Evolutionary conservation across 139 green algal genomes (phyloP), one percentile per base, ranked within the genome.

Genomic region (Pleodorina starrii): DNA sequence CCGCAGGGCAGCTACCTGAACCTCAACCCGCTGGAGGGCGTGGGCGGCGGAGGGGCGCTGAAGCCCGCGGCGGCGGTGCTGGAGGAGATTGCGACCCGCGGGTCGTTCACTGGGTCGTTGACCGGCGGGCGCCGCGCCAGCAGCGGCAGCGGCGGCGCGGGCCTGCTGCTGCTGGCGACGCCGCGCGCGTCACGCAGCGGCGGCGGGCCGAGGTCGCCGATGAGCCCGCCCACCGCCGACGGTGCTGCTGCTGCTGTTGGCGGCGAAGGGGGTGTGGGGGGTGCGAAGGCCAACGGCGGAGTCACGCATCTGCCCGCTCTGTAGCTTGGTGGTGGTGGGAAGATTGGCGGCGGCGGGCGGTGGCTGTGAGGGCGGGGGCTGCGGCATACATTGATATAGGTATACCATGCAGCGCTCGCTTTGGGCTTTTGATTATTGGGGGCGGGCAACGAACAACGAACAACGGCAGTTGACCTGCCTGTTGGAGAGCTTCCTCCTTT

Each of bases 1-100:
- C n/a, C n/a, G 23, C 84, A 81, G 84, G 84, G 84, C 36, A 82
- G 25, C 69, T 89, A 89, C 84, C 84, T 89, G 16, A 89, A 72
- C 69, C n/a, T 89, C 46, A 59, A 43, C 38, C 84, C 84, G 48
- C 68, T 89, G 46, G 84, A 89, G 50, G 84, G 84, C 43, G n/a
- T 71, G 23, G 44, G 35, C 44, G 46, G 21, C 66, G 83, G 83
- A 35, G 68, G 46, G 9, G 29, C 69, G 16, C 46, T 89, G 69
- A 48, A 50, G 38, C 84, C 84, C 14, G 84, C 84, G 25, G 84
- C 84, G 9, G 48, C 68, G 84, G 84, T 89, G 12, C 60, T 88
- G 60, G 82, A 79, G 38, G 82, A 88, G 46, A 77, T 77, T n/a
- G 29, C 29, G 27, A 32, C 38, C 23, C 59, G 79, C 23, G 57